Conservation (phyloP, 805 yeast species). For the Spathaspora sp. region DNA sequence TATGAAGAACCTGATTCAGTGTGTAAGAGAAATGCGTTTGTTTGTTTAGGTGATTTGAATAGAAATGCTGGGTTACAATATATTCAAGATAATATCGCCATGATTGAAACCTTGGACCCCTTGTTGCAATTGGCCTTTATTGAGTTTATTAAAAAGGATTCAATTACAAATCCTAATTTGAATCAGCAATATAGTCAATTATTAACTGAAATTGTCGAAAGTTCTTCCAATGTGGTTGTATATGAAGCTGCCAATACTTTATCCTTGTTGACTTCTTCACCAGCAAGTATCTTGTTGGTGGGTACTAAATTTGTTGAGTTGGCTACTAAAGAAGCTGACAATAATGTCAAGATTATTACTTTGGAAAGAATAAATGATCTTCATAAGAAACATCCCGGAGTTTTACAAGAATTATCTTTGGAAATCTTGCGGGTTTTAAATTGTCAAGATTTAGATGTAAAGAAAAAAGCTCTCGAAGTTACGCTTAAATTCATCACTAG, state of each 20-base stretch:
- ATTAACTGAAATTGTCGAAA: constrained; percentile 68
- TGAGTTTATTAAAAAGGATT: constrained; percentile 86
- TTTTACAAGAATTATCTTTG: constrained; percentile 76
- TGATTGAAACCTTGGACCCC: constrained; percentile 69
- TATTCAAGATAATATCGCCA: constrained; percentile 64
- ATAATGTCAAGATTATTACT: constrained; percentile 89
- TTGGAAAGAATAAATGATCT: constrained; percentile 80
- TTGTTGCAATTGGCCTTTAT: constrained; percentile 84
- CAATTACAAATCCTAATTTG: constrained; percentile 58
- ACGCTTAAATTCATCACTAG: constrained; percentile 76
- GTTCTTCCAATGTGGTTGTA: constrained; percentile 66
- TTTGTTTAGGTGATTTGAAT: constrained; percentile 76
- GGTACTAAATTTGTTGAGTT: constrained; percentile 84
- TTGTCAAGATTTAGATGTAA: constrained; percentile 89
- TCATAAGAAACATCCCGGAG: constrained; percentile 71
- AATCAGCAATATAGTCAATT: constrained; percentile 69
- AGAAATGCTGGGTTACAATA: constrained; percentile 82
- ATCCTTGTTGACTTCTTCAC: constrained; percentile 57
- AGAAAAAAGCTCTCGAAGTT: constrained; percentile 80
- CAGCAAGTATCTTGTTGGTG: constrained; percentile 68
- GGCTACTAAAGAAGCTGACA: constrained; percentile 91
- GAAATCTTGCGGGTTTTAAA: constrained; percentile 83
- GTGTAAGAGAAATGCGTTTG: constrained; percentile 93
- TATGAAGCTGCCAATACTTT: constrained; percentile 90
- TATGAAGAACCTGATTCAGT: constrained; percentile 85